phyloP scores from a whole-genome alignment of 129 eudicot species.

The Flaveria linearis region DNA sequence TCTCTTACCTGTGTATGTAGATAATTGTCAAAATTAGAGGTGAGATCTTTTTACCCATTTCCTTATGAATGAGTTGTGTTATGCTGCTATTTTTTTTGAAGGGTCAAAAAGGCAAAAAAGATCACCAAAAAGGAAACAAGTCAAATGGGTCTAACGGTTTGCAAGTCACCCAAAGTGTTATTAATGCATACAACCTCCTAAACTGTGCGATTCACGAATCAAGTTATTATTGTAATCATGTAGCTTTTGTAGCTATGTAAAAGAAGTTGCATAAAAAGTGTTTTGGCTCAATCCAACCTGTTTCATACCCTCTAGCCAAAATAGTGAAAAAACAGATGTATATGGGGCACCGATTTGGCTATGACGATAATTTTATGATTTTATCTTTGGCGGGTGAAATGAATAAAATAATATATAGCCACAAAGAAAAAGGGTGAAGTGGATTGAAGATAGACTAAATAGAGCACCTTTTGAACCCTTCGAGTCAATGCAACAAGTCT shows the following conservation, averaged over 20 bases:
- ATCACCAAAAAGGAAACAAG: background rate
- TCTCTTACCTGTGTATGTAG: constrained; percentile 74
- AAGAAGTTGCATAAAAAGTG: background rate
- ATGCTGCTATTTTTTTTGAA: background rate
- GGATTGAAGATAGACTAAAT: background rate
- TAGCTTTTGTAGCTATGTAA: background rate
- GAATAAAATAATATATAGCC: background rate
- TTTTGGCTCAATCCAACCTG: background rate
- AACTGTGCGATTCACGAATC: background rate
- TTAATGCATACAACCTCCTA: background rate
- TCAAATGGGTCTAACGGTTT: background rate
- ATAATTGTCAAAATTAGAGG: constrained; percentile 9
- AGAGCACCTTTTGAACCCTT: constrained; percentile 86
- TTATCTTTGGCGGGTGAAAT: background rate
- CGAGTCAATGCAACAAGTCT: constrained; percentile 92
- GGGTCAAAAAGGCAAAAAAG: background rate
- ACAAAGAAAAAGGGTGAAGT: background rate
- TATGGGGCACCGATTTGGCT: background rate
- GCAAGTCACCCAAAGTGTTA: background rate
- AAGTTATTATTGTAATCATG: background rate
- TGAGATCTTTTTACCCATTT: background rate
- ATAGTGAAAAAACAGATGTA: background rate
- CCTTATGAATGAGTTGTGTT: background rate
- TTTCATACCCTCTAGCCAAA: background rate
- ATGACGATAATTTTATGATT: background rate